These are phyloP conservation scores for Entomortierella parvispora DNA, from an alignment of 192 early-diverging fungal species.

Conservation along the genomic window DNA sequence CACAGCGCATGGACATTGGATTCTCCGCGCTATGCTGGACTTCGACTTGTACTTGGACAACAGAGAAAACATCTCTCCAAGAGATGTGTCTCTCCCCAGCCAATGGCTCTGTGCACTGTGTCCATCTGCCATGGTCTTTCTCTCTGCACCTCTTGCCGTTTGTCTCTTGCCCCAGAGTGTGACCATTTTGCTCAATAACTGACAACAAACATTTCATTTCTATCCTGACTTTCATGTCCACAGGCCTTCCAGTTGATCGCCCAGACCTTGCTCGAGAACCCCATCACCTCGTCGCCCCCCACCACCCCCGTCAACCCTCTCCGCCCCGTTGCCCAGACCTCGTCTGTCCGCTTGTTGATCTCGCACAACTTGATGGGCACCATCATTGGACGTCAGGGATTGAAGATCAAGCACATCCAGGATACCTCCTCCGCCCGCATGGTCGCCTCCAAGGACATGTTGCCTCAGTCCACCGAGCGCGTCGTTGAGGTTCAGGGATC, in stretches of 20 bases:
- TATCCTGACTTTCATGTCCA: too few species aligned
- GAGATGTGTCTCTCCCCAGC: too few species aligned
- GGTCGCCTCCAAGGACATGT: constrained; percentile 89
- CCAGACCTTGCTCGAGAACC: constrained; percentile 80
- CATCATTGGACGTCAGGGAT: constrained; percentile 93
- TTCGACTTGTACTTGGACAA: too few species aligned
- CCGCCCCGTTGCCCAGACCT: constrained; percentile 56
- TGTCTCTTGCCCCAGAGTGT: too few species aligned
- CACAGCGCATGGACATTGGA: too few species aligned
- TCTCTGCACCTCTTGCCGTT: too few species aligned
- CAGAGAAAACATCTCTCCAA: too few species aligned
- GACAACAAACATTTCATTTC: too few species aligned
- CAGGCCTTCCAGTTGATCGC: constrained; percentile 89
- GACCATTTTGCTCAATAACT: constrained; percentile 1
- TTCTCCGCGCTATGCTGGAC: too few species aligned
- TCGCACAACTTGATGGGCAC: constrained; percentile 91
- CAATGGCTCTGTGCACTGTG: too few species aligned
- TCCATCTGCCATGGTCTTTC: too few species aligned
- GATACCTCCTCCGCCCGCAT: constrained; percentile 87
- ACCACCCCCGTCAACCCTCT: constrained; percentile 60
- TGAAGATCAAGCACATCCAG: constrained; percentile 97
- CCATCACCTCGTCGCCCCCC: constrained; percentile 65
- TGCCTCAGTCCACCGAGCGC: constrained; percentile 94
- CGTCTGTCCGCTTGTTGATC: constrained; percentile 88
- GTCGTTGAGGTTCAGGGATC: constrained; percentile 89